Evolutionary conservation across 345 rosid species (phyloP).

Genomic region (Aquilaria sinensis): DNA sequence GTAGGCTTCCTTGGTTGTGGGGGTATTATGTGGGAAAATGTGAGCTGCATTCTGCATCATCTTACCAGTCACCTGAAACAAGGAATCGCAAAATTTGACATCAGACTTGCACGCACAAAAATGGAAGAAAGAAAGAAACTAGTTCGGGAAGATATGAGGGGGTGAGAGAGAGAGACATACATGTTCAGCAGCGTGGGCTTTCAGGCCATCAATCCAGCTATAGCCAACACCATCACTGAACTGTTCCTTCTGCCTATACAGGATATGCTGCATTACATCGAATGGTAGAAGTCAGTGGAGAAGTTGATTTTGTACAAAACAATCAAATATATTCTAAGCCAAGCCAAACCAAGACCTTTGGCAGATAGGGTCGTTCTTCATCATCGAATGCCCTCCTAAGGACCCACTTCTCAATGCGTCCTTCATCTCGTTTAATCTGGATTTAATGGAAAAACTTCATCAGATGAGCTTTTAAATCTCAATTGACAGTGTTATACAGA

Average conservation of each 20-base stretch:
- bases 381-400: slow-evolving; percentile 86
- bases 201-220: slow-evolving; percentile 97
- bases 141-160: neutral
- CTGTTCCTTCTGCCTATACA: slow-evolving; percentile 95
- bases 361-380: slow-evolving; percentile 77
- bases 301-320: neutral
- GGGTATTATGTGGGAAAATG: slow-evolving; percentile 83
- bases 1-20: slow-evolving; percentile 79
- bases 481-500: neutral
- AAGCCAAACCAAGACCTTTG: slow-evolving; percentile 36
- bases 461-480: neutral
- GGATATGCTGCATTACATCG: slow-evolving; percentile 53
- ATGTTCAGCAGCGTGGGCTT: slow-evolving; percentile 68
- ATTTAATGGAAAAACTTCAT: neutral
- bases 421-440: slow-evolving; percentile 64
- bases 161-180: slow-evolving; percentile 19
- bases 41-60: slow-evolving; percentile 72
- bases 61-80: slow-evolving; percentile 58
- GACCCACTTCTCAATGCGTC: slow-evolving; percentile 81
- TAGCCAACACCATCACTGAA: slow-evolving; percentile 97
- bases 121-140: neutral
- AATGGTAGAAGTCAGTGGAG: slow-evolving; percentile 15
- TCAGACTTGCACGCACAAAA: too few relatives aligned
- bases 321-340: neutral
- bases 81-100: neutral